Conservation (phyloP, 2,329 filamentous ascomycete species). For the Ophiostoma himal-ulmi region DNA sequence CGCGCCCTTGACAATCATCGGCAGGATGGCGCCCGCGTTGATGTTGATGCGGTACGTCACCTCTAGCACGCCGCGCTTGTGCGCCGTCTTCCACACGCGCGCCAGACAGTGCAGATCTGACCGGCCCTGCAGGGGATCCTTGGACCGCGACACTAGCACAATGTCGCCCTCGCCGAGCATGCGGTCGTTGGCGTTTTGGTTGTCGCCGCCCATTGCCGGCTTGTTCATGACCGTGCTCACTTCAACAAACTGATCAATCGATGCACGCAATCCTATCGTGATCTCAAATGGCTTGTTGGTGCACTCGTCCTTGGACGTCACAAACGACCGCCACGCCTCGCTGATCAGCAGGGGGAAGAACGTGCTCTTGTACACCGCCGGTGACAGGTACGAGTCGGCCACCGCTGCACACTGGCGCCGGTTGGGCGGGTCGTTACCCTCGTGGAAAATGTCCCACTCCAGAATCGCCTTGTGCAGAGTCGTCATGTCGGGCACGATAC, state of each 20-base stretch:
- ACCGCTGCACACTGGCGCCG: constrained; percentile 69
- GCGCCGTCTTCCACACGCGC: constrained; percentile 70
- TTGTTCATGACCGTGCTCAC: constrained; percentile 67
- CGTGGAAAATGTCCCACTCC: constrained; percentile 90
- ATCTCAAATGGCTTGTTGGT: constrained; percentile 76
- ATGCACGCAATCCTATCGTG: constrained; percentile 80
- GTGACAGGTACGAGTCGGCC: constrained; percentile 68
- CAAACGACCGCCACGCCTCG: constrained; percentile 93
- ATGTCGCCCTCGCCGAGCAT: constrained; percentile 76
- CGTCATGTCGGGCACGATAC: constrained; percentile 83
- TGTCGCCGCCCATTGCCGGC: constrained; percentile 39
- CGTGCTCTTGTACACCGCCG: constrained; percentile 74
- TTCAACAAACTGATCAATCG: constrained; percentile 88
- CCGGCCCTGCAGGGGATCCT: constrained; percentile 61
- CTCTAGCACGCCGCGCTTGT: constrained; percentile 76
- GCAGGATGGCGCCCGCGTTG: constrained; percentile 54
- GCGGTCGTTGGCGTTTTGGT: constrained; percentile 40
- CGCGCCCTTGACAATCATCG: constrained; percentile 61
- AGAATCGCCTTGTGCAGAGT: constrained; percentile 79
- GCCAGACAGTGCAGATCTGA: constrained; percentile 76
- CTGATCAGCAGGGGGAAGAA: constrained; percentile 87
- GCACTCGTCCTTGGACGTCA: constrained; percentile 81
- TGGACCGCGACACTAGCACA: constrained; percentile 70
- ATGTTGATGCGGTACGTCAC: constrained; percentile 79
- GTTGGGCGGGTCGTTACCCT: constrained; percentile 77